Evolutionary conservation across 208 protist species (phyloP).

Genomic region (Wallacemonas sp.): DNA sequence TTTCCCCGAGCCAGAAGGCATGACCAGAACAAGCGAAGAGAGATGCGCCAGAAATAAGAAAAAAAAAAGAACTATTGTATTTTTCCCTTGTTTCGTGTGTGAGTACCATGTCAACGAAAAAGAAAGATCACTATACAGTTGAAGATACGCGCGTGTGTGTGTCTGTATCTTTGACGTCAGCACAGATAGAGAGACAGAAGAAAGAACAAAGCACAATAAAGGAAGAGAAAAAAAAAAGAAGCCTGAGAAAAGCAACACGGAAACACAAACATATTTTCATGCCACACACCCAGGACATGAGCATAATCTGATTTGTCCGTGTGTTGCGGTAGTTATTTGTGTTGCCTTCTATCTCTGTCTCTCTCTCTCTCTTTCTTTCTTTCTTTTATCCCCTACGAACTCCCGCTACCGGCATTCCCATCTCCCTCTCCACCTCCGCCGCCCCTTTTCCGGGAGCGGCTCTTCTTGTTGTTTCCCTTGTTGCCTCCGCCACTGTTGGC

Average conservation of each 20-base stretch:
- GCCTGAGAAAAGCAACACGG: too few species aligned
- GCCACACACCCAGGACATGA: too few species aligned
- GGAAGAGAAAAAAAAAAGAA: not conserved
- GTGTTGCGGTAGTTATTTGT: not conserved
- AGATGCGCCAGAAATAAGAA: too few species aligned
- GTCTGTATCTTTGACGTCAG: too few species aligned
- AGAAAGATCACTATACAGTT: slow-evolving; percentile 15
- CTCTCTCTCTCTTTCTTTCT: slow-evolving; percentile 12
- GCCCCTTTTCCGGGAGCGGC: not conserved
- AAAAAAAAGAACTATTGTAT: too few species aligned
- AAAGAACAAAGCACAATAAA: not conserved
- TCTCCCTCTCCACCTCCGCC: slow-evolving; percentile 8
- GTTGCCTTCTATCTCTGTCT: not conserved
- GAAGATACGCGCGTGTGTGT: too few species aligned
- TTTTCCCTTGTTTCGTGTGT: too few species aligned
- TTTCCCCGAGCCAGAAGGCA: too few species aligned
- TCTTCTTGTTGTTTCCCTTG: slow-evolving; percentile 14
- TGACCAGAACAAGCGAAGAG: too few species aligned
- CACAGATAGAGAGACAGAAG: not conserved
- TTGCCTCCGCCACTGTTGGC: slow-evolving; percentile 1
- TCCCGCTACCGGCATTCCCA: slow-evolving; percentile 9
- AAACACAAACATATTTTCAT: too few species aligned
- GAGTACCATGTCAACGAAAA: too few species aligned
- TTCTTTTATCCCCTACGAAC: not conserved
- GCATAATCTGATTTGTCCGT: too few species aligned